A percentile compares a stretch with the other conserved stretches of the same genome.
phyloP scores from a whole-genome alignment of 441 rosid species.

The Mallotus japonicus region DNA sequence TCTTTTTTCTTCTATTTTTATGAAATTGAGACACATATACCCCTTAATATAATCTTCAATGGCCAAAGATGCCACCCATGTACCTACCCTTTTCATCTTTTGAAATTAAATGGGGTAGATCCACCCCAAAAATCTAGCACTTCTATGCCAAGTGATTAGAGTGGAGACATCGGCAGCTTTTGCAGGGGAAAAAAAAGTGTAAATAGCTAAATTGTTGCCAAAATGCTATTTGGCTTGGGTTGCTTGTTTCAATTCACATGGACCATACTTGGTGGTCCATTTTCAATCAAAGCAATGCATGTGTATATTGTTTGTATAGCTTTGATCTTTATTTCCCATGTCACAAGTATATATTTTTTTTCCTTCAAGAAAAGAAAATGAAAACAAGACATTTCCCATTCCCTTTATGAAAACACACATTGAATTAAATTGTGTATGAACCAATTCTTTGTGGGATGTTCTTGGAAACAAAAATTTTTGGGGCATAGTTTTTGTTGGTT shows the following conservation, averaged over 20 bases:
- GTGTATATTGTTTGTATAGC: no score
- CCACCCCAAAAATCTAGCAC: not conserved
- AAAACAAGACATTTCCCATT: not conserved
- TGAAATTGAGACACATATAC: conserved; percentile 30
- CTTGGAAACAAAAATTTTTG: not conserved
- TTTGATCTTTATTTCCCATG: no score
- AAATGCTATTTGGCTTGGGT: not conserved
- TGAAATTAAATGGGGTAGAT: conserved; percentile 29
- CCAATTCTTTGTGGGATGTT: not conserved
- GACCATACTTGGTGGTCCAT: conserved; percentile 11
- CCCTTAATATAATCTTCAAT: conserved; percentile 28
- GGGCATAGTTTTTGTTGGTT: not conserved
- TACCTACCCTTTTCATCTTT: conserved; percentile 15
- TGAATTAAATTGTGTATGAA: not conserved
- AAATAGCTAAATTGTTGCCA: conserved; percentile 8
- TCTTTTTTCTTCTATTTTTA: not conserved
- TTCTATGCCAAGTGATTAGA: conserved; percentile 4
- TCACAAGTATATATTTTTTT: no score
- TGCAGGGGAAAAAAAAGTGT: conserved; percentile 21
- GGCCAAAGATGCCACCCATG: conserved; percentile 31
- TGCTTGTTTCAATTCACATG: not conserved
- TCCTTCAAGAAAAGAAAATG: not conserved
- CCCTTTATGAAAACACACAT: not conserved
- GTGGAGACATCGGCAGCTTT: conserved; percentile 31
- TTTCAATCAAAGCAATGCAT: not conserved